Evolutionary conservation across 768 basidiomycete species (phyloP), one percentile per base, ranked within the genome.

Genomic region (Vararia minispora): DNA sequence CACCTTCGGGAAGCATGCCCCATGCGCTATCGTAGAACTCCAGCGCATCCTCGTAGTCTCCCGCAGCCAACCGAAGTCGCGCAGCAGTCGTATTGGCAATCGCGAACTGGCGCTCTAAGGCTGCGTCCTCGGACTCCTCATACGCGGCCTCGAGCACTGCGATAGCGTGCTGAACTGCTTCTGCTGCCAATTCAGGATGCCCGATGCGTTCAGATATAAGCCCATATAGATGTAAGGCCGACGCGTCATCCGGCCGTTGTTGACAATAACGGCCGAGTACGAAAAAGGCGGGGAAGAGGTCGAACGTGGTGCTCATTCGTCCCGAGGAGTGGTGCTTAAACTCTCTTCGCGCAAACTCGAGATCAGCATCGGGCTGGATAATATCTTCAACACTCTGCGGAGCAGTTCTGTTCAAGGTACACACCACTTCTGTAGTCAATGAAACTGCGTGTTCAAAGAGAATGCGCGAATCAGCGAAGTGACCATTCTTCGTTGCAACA

Each of bases 121-220:
- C 61, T 1, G 78, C 58, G 37, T 88, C 81, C 57, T 99, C 95
- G 11, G 72, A 74, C 37, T 82, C 76, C 55, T 99, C 95, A 60
- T 95, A 99, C 20, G 72, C 69, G 2, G 74, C 69, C 57, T 98
- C 94, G n/a, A 98, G 62, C 8, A 90, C 64, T 3, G 57, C 42
- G 11, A 88, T 85, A 1, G 83, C 77, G 21, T 67, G 68, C 24
- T 65, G 57, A 28, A 91, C 65, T 24, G 76, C 61, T 18, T 64
- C 58, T 12, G 68, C 60, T 5, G 77, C 85, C 21, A 76, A 65
- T 12, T 76, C 72, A 21, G 69, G 50, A 27, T 87, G 80, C 10
- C 79, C 83, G 4, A 98, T 61, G 37, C 78, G 71, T 53, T 99
- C 95, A 54, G 82, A 88, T 16, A 97, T 63, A 5, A 98, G 72